Conservation (phyloP, 306 rosid species). For the Lotus japonicus region DNA sequence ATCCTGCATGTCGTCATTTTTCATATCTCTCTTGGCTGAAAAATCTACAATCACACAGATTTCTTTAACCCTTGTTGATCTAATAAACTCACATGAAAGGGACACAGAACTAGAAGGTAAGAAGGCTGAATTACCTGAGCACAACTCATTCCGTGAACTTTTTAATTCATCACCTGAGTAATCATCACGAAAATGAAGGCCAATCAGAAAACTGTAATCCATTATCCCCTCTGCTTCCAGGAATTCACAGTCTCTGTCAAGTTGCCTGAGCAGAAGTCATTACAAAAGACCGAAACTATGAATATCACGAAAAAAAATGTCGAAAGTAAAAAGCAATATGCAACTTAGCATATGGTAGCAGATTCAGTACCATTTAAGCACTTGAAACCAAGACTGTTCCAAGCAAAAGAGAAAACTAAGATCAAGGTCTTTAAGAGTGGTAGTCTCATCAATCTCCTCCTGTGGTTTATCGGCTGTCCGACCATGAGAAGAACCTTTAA, state of each 20-base stretch:
- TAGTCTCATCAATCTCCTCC: conserved; percentile 45
- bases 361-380: conserved; percentile 38
- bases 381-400: conserved; percentile 48
- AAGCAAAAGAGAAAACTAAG: conserved; percentile 46
- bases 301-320: neutral
- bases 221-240: conserved; percentile 51
- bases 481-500: conserved; percentile 56
- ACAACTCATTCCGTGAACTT: conserved; percentile 13
- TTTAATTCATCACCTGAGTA: conserved; percentile 23
- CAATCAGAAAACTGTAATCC: conserved; percentile 55
- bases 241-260: conserved; percentile 48
- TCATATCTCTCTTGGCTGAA: conserved; percentile 33
- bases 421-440: conserved; percentile 53
- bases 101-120: neutral
- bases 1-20: conserved; percentile 28
- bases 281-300: conserved; percentile 9
- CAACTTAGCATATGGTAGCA: neutral
- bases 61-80: neutral
- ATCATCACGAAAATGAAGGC: conserved; percentile 47
- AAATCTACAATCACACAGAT: conserved; percentile 9
- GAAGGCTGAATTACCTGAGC: conserved; percentile 21
- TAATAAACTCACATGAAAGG: conserved; percentile 6
- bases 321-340: neutral
- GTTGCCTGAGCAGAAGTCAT: conserved; percentile 39
- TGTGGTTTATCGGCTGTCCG: conserved; percentile 39